Evolutionary conservation across 2,329 filamentous ascomycete species (phyloP), one percentile per base, ranked within the genome.

Genomic region (Apiospora saccharicola): DNA sequence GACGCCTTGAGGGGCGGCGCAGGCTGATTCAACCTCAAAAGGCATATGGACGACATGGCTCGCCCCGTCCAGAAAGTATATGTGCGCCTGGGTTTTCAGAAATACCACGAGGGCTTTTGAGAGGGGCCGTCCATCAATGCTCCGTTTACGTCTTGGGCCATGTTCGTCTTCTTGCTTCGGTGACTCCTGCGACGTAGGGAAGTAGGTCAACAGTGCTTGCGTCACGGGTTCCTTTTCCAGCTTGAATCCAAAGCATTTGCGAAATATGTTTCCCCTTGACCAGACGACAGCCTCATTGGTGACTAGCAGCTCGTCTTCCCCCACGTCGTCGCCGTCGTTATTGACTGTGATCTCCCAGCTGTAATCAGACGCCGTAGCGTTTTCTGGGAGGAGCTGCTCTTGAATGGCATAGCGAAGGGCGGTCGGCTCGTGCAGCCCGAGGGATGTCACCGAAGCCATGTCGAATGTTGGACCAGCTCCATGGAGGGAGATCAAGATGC

Each of bases 11-110:
- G 95, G 93, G 16, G 94, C 93, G 47, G 96, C 91, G 81, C 95
- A 94, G 43, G 94, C 95, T 70, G 90, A 90, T 79, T 98, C 94
- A 57, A 98, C 93, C 83, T 98, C 95, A 79, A 99, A 99, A 1
- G 96, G 96, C 79, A 99, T 90, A 80, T 98, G 94, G 68, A 98
- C 88, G 72, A 98, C 90, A 87, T 99, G 94, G 79, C 90, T 96
- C 46, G 94, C 92, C 26, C 96, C 96, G 1, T 93, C 90, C 49
- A 98, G 88, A 80, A 97, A 98, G 85, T 95, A 97, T 75, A 99
- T 90, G 80, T 98, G 96, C 30, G 94, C 95, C 80, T 98, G 96
- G 0, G 94, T 95, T 82, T 94, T 95, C 75, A 99, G 89, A 76
- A 98, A 93, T 69, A 99, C 93, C 10, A 98, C 94, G 74, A 99